Percentiles rank a stretch among this genome's conserved stretches.
phyloP scores from a whole-genome alignment of 768 basidiomycete genomes.

The Phanerodontia chrysosporium region DNA sequence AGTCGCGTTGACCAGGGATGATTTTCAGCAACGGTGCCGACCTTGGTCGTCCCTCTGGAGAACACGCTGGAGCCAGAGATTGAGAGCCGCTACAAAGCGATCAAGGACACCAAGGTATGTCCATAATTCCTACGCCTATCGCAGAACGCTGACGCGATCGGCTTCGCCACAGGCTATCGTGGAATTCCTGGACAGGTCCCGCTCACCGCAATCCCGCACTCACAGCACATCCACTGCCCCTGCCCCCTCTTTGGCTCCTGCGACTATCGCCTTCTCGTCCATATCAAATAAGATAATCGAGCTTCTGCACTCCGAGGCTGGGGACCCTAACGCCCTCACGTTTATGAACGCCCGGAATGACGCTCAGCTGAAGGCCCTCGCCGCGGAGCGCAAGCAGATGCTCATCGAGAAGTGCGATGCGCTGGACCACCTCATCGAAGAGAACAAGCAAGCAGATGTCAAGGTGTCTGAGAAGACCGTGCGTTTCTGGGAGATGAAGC shows the following conservation, averaged over 20 bases:
- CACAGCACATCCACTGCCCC: slow-evolving; percentile 70
- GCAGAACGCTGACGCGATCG: background rate
- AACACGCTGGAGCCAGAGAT: slow-evolving; percentile 66
- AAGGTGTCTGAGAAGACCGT: slow-evolving; percentile 60
- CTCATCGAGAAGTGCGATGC: slow-evolving; percentile 46
- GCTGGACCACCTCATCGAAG: slow-evolving; percentile 40
- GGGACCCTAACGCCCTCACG: slow-evolving; percentile 57
- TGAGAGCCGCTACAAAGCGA: slow-evolving; percentile 76
- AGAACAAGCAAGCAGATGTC: slow-evolving; percentile 44
- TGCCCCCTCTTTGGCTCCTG: slow-evolving; percentile 72
- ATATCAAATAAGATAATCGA: slow-evolving; percentile 43
- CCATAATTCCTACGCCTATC: slow-evolving; percentile 9
- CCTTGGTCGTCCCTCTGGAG: slow-evolving; percentile 78
- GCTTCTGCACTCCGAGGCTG: slow-evolving; percentile 58
- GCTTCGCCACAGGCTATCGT: slow-evolving; percentile 52
- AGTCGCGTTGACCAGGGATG: background rate
- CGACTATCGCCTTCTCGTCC: slow-evolving; percentile 66
- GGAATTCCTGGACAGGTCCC: slow-evolving; percentile 80
- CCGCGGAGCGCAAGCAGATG: slow-evolving; percentile 35
- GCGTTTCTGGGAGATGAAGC: slow-evolving; percentile 57
- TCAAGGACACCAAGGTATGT: slow-evolving; percentile 75
- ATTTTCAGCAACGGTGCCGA: slow-evolving; percentile 69
- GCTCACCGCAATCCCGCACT: slow-evolving; percentile 62
- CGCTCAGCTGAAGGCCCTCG: slow-evolving; percentile 45
- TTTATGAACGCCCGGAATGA: slow-evolving; percentile 57